A percentile compares a stretch with the other conserved stretches of the same genome.
Evolutionary conservation across 345 rosid genomes (phyloP).

Genomic region (Kernera saxatilis): DNA sequence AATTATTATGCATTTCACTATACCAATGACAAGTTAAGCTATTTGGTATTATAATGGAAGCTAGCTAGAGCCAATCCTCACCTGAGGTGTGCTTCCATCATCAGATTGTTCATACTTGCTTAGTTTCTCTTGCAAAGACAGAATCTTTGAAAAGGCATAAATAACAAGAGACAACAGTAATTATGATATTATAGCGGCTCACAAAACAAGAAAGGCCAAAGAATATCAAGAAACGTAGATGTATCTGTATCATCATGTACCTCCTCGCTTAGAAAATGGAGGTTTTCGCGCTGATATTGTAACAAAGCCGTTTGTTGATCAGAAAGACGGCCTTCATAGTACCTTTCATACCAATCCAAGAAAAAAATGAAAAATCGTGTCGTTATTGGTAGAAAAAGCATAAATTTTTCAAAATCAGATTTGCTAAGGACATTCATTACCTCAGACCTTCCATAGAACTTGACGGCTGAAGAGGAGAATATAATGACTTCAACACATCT

Average conservation of each 20-base stretch:
- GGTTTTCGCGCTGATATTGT: conserved; percentile 97
- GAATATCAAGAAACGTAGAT: not conserved
- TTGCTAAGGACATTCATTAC: conserved; percentile 30
- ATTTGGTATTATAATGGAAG: not conserved
- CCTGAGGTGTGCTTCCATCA: conserved; percentile 94
- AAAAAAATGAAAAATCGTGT: not conserved
- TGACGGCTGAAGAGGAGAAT: conserved; percentile 93
- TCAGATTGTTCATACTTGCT: conserved; percentile 84
- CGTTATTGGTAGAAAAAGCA: not conserved
- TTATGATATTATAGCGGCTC: not conserved
- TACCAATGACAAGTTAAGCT: not conserved
- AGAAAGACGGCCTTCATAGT: conserved; percentile 83
- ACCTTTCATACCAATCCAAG: conserved; percentile 38
- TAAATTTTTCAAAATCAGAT: not conserved
- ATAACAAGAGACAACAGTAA: not conserved
- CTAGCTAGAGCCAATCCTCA: conserved; percentile 24
- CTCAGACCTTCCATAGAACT: conserved; percentile 91
- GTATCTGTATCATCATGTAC: conserved; percentile 26
- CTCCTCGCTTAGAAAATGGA: conserved; percentile 94
- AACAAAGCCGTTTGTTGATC: conserved; percentile 96
- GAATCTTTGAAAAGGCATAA: conserved; percentile 49
- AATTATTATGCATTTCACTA: not conserved
- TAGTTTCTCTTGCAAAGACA: conserved; percentile 78
- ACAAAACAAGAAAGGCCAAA: not conserved
- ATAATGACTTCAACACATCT: conserved; percentile 84